phyloP scores from a whole-genome alignment of 805 yeast genomes.

The Wickerhamiella sorbophila region DNA sequence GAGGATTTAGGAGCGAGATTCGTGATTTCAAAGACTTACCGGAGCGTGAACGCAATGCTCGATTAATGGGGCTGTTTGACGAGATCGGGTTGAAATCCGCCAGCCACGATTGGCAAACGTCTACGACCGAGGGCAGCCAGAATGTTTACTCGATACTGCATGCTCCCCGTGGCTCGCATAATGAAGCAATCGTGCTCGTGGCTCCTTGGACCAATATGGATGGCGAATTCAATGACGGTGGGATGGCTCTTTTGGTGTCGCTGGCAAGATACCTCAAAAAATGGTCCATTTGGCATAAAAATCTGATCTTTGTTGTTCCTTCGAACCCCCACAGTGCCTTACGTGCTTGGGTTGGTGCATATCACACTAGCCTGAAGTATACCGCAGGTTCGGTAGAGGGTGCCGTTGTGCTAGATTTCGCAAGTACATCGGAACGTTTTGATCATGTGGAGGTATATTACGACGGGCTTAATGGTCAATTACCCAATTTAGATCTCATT shows the following conservation, averaged over 20 bases:
- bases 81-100: conserved; percentile 61
- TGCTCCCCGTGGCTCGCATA: conserved; percentile 90
- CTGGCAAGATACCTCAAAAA: conserved; percentile 67
- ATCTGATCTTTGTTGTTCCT: conserved; percentile 74
- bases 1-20: conserved; percentile 67
- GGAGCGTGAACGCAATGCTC: conserved; percentile 23
- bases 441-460: conserved; percentile 61
- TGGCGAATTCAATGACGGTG: conserved; percentile 59
- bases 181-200: conserved; percentile 83
- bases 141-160: conserved; percentile 70
- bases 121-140: conserved; percentile 17
- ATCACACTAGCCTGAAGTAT: conserved; percentile 67
- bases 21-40: conserved; percentile 23
- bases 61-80: conserved; percentile 44
- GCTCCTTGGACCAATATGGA: conserved; percentile 76
- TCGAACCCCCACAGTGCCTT: conserved; percentile 53
- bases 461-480: conserved; percentile 87
- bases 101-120: conserved; percentile 26
- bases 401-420: conserved; percentile 72
- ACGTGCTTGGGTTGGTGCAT: conserved; percentile 85
- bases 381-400: conserved; percentile 93
- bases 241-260: conserved; percentile 55
- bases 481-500: conserved; percentile 83
- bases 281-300: conserved; percentile 93
- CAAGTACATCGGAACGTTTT: conserved; percentile 50